These are phyloP conservation scores for Prunus fruticosa DNA, from an alignment of 306 rosid species.

Conservation along the genomic window DNA sequence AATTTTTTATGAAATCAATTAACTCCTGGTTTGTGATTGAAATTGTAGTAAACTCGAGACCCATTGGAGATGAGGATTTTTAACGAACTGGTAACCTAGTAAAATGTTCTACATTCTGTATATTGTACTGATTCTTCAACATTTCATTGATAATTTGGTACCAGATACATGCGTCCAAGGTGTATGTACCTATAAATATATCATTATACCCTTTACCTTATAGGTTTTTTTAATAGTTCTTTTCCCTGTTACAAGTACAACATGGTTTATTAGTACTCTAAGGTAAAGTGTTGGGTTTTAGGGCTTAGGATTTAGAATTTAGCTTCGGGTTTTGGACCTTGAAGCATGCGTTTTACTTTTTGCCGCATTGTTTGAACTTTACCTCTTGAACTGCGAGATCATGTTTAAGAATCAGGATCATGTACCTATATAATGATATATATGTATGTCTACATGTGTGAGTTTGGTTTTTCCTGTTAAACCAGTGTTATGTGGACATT, in stretches of 20 bases:
- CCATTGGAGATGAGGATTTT: background rate
- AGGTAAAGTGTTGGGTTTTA: background rate
- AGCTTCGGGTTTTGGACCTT: background rate
- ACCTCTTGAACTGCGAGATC: background rate
- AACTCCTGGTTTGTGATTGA: too few species aligned
- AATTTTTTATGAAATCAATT: too few species aligned
- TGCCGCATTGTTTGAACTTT: background rate
- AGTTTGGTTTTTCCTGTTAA: background rate
- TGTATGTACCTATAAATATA: background rate
- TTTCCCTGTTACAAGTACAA: background rate
- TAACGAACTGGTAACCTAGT: background rate
- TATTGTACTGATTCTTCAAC: background rate
- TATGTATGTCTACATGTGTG: background rate
- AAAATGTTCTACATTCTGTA: background rate
- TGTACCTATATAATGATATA: background rate
- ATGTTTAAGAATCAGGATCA: background rate
- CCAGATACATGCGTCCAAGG: too few species aligned
- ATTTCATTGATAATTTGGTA: background rate
- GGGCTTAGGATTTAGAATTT: background rate
- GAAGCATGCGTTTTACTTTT: background rate
- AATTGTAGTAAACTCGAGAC: too few species aligned
- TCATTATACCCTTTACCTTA: background rate
- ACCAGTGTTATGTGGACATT: background rate
- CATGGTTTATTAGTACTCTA: too few species aligned
- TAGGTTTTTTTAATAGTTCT: background rate